These are phyloP conservation scores for barley (Hordeum vulgare) DNA, from an alignment of 176 grass and related monocot species.

Conservation along the genomic window MorexV3_pseudomolecules_assembly NC_058523.1:521914211-521914710, in stretches of 20 bases:
- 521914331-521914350: too few relatives aligned
- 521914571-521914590: neutral
- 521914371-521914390: too few relatives aligned
- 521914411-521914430: neutral
- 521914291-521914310: too few relatives aligned
- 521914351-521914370: too few relatives aligned
- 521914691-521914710: constrained; percentile 64
- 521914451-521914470: neutral
- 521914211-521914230: too few relatives aligned
- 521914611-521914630: neutral
- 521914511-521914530: neutral
- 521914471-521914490: neutral
- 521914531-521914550: neutral
- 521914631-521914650: too few relatives aligned
- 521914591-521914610: neutral
- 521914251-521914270: too few relatives aligned
- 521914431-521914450: neutral
- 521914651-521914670: too few relatives aligned
- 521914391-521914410: neutral
- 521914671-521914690: constrained; percentile 18
- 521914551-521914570: neutral
- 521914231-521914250: too few relatives aligned
- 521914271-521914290: too few relatives aligned
- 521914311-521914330: too few relatives aligned
- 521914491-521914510: neutral